These are phyloP conservation scores for Blepharisma japonicum DNA, from an alignment of 73 alveolate genomes.

Conservation along the genomic window DNA sequence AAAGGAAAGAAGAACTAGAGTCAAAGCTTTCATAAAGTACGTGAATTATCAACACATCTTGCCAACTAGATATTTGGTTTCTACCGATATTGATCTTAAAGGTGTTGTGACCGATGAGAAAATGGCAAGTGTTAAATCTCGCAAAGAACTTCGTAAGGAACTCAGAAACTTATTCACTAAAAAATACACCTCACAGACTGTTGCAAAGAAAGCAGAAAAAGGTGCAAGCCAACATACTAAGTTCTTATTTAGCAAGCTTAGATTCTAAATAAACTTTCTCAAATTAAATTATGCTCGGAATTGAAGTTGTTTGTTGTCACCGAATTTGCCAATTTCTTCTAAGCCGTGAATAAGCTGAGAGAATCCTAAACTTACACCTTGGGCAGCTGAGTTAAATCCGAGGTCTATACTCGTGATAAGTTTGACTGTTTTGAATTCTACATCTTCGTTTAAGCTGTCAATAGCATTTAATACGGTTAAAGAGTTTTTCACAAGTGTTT, in stretches of 20 bases:
- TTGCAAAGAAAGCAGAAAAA: neutral
- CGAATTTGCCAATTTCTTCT: conserved; percentile 7
- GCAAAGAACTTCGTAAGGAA: neutral
- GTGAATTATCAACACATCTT: conserved; percentile 82
- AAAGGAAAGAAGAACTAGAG: conserved; percentile 75
- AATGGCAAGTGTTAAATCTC: neutral
- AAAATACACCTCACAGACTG: conserved; percentile 1
- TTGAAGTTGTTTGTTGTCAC: conserved; percentile 19
- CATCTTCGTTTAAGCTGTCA: neutral
- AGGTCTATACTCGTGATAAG: conserved; percentile 3
- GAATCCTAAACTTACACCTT: neutral
- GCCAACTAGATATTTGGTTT: conserved; percentile 75
- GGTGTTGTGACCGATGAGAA: conserved; percentile 25
- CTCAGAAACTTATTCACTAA: neutral
- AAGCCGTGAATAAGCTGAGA: conserved; percentile 2
- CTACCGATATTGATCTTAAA: conserved; percentile 11
- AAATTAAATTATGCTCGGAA: conserved; percentile 18
- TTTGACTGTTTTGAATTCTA: neutral
- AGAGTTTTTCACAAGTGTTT: neutral
- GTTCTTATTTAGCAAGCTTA: conserved; percentile 23
- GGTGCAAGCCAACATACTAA: neutral
- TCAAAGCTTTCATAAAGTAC: conserved; percentile 76
- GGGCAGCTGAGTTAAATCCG: neutral
- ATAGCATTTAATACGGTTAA: neutral
- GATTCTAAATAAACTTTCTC: neutral